Evolutionary conservation across 495 filamentous ascomycete species (phyloP), one percentile per base, ranked within the genome.

Genomic region (Penicillium soppii): DNA sequence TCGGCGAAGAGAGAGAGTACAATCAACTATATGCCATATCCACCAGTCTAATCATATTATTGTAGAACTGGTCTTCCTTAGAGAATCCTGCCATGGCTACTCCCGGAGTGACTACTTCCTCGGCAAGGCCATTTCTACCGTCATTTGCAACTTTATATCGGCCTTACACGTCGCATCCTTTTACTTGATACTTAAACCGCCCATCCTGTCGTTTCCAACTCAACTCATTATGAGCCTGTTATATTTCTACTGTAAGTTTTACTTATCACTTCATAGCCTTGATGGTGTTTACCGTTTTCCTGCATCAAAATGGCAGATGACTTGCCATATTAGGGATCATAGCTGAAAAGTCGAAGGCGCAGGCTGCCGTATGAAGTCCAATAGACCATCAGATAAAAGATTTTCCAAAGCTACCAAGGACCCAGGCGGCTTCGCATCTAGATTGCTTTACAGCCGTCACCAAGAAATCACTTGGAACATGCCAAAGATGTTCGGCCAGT

Each of bases 1-100:
- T 83, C 57, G 81, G 75, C 7, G 80, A 82, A 47, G 78, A 84
- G 57, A 78, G 78, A 75, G 48, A 67, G 65, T 25, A n/a, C 26
- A 2, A 15, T 5, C 13, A n/a, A 9, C 16, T 4, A 16, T 5
- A 33, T n/a, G 10, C 6, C 15, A 43, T 27, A 12, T 6, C 5
- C 15, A 12, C 19, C 10, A 13, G 16, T 17, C 49, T 45, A 15
- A 35, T n/a, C 1, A 5, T 1, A 15, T 35, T 15, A 10, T 35
- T n/a, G 7, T 25, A 54, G 51, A 47, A 32, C 17, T 41, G 12
- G 42, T 47, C 5, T 49, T 54, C 23, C 23, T 25, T 17, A 75
- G 77, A 1, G 79, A 83, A 59, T 63, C 73, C 0, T 71, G 73
- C 29, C 67, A 74, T 1, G 78, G 80, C 0, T 79, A 85, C 54